Conservation (phyloP, 495 filamentous ascomycete genomes). For the Cairneyella variabilis region DNA sequence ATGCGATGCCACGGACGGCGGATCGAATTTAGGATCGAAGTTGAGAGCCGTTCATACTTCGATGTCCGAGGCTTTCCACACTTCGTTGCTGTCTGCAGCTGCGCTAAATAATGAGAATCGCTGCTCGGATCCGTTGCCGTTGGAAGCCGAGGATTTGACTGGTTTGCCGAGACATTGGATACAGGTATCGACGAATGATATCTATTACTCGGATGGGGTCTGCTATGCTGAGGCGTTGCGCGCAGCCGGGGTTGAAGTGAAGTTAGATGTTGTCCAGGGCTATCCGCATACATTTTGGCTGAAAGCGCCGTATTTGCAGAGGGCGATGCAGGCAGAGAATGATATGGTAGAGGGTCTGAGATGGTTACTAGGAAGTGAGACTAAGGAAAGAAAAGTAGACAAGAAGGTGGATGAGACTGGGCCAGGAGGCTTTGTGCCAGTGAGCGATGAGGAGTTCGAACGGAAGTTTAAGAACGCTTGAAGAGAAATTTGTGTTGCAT, state of each 20-base stretch:
- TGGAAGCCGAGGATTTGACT: constrained; percentile 21
- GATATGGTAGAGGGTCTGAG: constrained; percentile 42
- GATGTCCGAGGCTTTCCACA: constrained; percentile 23
- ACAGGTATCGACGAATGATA: constrained; percentile 33
- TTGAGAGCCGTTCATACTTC: constrained; percentile 22
- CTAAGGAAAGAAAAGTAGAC: background rate
- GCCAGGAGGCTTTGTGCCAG: background rate
- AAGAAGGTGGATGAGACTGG: background rate
- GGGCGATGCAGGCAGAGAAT: constrained; percentile 29
- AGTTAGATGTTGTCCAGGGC: constrained; percentile 28
- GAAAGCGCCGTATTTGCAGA: constrained; percentile 25
- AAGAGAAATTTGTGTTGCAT: too few relatives aligned
- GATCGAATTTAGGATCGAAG: constrained; percentile 18
- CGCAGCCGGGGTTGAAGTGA: constrained; percentile 26
- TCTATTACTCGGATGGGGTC: constrained; percentile 32
- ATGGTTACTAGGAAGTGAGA: constrained; percentile 24
- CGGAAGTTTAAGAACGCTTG: background rate
- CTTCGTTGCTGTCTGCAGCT: constrained; percentile 18
- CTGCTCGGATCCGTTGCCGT: constrained; percentile 25
- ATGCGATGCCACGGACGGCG: constrained; percentile 22
- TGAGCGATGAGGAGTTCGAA: constrained; percentile 2
- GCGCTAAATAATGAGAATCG: constrained; percentile 18
- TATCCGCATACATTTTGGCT: constrained; percentile 37
- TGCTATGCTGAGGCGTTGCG: constrained; percentile 32
- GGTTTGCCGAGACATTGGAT: constrained; percentile 30